Evolutionary conservation across 768 basidiomycete genomes (phyloP).

Genomic region (Piloderma croceum): DNA sequence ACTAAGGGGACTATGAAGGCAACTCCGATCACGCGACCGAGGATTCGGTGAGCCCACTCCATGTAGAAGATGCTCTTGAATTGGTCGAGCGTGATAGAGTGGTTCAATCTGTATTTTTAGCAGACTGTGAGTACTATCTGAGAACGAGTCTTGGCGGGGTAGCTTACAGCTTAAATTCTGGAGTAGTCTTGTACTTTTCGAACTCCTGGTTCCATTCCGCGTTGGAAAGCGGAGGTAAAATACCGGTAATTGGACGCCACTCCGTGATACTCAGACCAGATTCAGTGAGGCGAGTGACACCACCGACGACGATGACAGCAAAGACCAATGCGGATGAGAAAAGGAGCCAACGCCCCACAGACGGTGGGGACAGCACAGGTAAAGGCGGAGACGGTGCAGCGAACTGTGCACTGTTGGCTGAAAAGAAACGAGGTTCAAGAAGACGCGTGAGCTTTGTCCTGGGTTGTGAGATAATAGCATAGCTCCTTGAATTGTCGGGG

Average conservation of each 20-base stretch:
- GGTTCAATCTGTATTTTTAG: slow-evolving; percentile 78
- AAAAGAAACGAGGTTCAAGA: slow-evolving; percentile 36
- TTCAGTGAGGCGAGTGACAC: slow-evolving; percentile 94
- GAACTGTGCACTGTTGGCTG: slow-evolving; percentile 22
- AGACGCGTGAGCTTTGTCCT: slow-evolving; percentile 9
- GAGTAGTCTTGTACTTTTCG: slow-evolving; percentile 88
- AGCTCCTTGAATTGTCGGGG: no score
- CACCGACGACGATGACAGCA: slow-evolving; percentile 91
- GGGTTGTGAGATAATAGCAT: slow-evolving; percentile 1
- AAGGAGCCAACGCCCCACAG: slow-evolving; percentile 82
- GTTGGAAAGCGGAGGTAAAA: slow-evolving; percentile 72
- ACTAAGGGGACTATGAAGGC: slow-evolving; percentile 79
- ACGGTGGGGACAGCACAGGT: slow-evolving; percentile 58
- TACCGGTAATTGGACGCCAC: slow-evolving; percentile 90
- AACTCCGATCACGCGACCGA: slow-evolving; percentile 82
- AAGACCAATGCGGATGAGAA: slow-evolving; percentile 82
- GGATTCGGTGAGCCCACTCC: slow-evolving; percentile 96
- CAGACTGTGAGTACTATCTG: slow-evolving; percentile 1
- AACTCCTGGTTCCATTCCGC: slow-evolving; percentile 86
- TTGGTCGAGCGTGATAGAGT: slow-evolving; percentile 77
- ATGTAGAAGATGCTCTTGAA: slow-evolving; percentile 97
- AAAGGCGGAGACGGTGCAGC: slow-evolving; percentile 26
- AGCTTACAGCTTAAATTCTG: slow-evolving; percentile 91
- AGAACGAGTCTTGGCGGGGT: slow-evolving; percentile 3
- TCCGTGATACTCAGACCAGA: slow-evolving; percentile 97